These are phyloP conservation scores for Irpex lacteus DNA, from an alignment of 1,284 basidiomycete species.

Conservation along the genomic window DNA sequence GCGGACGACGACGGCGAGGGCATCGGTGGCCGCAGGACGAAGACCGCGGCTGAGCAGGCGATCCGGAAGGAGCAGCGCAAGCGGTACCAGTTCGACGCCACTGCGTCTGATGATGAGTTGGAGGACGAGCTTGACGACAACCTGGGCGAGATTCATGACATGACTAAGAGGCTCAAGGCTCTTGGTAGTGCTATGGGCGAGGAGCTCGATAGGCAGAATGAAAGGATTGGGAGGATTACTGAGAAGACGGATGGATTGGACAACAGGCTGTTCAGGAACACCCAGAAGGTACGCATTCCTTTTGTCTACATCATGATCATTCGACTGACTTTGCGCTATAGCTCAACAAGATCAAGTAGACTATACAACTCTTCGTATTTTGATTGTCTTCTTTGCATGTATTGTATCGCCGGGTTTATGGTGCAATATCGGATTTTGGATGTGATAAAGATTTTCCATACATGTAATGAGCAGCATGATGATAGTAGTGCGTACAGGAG, in stretches of 20 bases:
- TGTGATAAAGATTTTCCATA: neutral
- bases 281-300: constrained; percentile 54
- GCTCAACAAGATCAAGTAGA: constrained; percentile 71
- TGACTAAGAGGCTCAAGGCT: constrained; percentile 82
- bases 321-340: constrained; percentile 26
- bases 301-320: constrained; percentile 3
- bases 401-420: neutral
- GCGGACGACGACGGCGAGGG: constrained; percentile 40
- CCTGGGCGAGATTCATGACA: constrained; percentile 83
- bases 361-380: neutral
- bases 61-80: constrained; percentile 68
- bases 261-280: constrained; percentile 63
- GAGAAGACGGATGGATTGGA: constrained; percentile 70
- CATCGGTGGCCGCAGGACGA: constrained; percentile 24
- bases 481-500: neutral
- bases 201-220: constrained; percentile 78
- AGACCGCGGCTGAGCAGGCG: constrained; percentile 5
- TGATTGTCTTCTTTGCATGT: neutral
- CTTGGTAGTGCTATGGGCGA: constrained; percentile 84
- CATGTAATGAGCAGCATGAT: neutral
- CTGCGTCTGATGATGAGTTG: constrained; percentile 92
- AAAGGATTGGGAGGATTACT: constrained; percentile 64
- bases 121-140: constrained; percentile 88
- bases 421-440: neutral
- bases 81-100: constrained; percentile 94